These are phyloP conservation scores for Pluteus cervinus DNA, from an alignment of 768 basidiomycete species.

Conservation along the genomic window DNA sequence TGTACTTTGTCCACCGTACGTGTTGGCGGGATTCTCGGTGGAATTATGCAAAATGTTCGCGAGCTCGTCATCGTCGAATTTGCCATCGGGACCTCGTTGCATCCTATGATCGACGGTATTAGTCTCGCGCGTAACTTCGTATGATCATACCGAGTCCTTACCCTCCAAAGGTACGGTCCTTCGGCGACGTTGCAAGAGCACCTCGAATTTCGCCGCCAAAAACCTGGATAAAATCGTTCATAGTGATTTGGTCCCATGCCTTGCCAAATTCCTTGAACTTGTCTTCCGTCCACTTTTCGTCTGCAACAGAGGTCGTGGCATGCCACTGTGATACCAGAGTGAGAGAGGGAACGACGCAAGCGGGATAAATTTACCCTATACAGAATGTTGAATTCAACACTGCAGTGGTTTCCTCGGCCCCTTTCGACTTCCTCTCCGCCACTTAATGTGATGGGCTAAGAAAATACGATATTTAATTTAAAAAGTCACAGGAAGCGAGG, in stretches of 20 bases:
- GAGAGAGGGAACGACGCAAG: neutral
- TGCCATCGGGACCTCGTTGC: conserved; percentile 36
- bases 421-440: conserved; percentile 30
- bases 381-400: conserved; percentile 61
- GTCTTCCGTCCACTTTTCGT: conserved; percentile 46
- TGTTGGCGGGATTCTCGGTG: conserved; percentile 37
- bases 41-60: conserved; percentile 40
- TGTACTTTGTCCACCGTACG: conserved; percentile 42
- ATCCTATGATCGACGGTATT: conserved; percentile 23
- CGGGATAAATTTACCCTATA: conserved; percentile 28
- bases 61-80: conserved; percentile 48
- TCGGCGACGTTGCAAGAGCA: conserved; percentile 13
- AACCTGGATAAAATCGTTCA: conserved; percentile 21
- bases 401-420: conserved; percentile 61
- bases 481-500: too few species aligned
- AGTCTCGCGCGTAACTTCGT: neutral
- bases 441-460: conserved; percentile 28
- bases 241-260: conserved; percentile 27
- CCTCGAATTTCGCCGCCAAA: conserved; percentile 13
- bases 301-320: conserved; percentile 39
- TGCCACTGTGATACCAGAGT: conserved; percentile 42
- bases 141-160: conserved; percentile 13
- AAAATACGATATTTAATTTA: too few species aligned
- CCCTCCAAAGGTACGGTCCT: conserved; percentile 42
- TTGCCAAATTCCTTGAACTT: conserved; percentile 34